A percentile compares a stretch with the other conserved stretches of the same genome.
phyloP scores from a whole-genome alignment of 2,329 filamentous ascomycete genomes.

The Biscogniauxia marginata region DNA sequence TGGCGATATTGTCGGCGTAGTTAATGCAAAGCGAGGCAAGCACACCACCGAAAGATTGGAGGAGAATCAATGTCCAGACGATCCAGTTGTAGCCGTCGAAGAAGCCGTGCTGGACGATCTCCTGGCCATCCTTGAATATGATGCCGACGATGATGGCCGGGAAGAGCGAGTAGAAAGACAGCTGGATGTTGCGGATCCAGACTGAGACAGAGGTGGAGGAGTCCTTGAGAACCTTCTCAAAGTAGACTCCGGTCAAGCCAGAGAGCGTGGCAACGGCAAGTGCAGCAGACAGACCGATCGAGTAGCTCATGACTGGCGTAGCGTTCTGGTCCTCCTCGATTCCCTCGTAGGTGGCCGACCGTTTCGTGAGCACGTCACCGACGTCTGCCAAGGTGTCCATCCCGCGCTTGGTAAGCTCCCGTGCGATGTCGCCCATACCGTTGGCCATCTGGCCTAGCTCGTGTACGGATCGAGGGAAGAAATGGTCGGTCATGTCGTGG shows the following conservation, averaged over 20 bases:
- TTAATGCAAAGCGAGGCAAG: slow-evolving; percentile 80
- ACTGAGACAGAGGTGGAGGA: slow-evolving; percentile 72
- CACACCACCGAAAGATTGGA: slow-evolving; percentile 83
- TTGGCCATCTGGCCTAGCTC: slow-evolving; percentile 67
- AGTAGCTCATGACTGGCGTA: slow-evolving; percentile 66
- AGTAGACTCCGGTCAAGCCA: slow-evolving; percentile 81
- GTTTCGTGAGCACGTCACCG: slow-evolving; percentile 51
- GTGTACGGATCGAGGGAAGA: slow-evolving; percentile 77
- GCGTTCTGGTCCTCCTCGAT: slow-evolving; percentile 66
- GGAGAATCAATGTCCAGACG: slow-evolving; percentile 80
- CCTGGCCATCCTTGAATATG: slow-evolving; percentile 79
- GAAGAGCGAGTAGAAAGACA: slow-evolving; percentile 92
- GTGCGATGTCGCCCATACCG: slow-evolving; percentile 48
- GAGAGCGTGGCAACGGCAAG: slow-evolving; percentile 76
- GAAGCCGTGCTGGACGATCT: slow-evolving; percentile 81
- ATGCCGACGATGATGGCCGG: slow-evolving; percentile 85
- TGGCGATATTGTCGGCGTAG: slow-evolving; percentile 85
- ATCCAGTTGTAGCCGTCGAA: slow-evolving; percentile 93
- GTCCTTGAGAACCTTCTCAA: slow-evolving; percentile 90
- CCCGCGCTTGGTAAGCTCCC: slow-evolving; percentile 50
- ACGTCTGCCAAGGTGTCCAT: slow-evolving; percentile 37
- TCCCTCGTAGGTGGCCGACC: slow-evolving; percentile 87
- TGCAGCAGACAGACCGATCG: slow-evolving; percentile 76
- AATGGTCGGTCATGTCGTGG: slow-evolving; percentile 62
- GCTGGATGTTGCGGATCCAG: slow-evolving; percentile 92